phyloP scores from a whole-genome alignment of 2,329 filamentous ascomycete genomes.

The Grosmannia huntii region DNA sequence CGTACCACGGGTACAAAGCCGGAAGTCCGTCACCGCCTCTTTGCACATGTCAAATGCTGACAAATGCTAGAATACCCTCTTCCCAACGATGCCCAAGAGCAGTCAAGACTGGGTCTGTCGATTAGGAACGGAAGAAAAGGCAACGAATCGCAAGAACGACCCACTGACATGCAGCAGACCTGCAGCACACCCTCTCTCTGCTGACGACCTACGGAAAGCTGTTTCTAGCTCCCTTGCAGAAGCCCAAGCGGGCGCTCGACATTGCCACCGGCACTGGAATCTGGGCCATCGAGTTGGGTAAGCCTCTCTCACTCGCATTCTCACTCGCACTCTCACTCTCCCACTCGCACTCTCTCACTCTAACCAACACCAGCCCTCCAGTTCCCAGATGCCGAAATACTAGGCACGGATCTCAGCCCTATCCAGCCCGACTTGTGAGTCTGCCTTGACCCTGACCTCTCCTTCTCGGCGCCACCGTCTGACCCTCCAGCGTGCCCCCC shows the following conservation, averaged over 20 bases:
- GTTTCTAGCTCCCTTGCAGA: constrained; percentile 30
- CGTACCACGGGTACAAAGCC: constrained; percentile 7
- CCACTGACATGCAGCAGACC: constrained; percentile 16
- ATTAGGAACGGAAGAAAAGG: not conserved
- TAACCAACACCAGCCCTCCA: constrained; percentile 19
- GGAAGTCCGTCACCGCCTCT: constrained; percentile 1
- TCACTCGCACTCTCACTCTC: no score
- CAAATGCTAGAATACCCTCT: constrained; percentile 9
- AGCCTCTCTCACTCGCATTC: no score
- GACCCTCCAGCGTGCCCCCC: no score
- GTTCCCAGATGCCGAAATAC: constrained; percentile 30
- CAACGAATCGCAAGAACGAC: no score
- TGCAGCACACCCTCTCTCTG: constrained; percentile 22
- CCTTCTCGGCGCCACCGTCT: no score
- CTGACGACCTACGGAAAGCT: constrained; percentile 26
- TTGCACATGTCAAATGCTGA: not conserved
- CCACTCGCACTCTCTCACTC: constrained; percentile 14
- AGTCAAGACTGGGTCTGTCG: constrained; percentile 1
- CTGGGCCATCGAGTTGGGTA: constrained; percentile 43
- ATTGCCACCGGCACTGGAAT: constrained; percentile 41
- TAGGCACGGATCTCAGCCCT: constrained; percentile 53
- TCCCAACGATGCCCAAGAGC: constrained; percentile 13
- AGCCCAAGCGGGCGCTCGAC: constrained; percentile 21
- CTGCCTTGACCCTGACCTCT: not conserved
- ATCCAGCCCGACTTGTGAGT: constrained; percentile 43